Conservation (phyloP, 2,329 filamentous ascomycete genomes). For the Fusarium verticillioides region DNA sequence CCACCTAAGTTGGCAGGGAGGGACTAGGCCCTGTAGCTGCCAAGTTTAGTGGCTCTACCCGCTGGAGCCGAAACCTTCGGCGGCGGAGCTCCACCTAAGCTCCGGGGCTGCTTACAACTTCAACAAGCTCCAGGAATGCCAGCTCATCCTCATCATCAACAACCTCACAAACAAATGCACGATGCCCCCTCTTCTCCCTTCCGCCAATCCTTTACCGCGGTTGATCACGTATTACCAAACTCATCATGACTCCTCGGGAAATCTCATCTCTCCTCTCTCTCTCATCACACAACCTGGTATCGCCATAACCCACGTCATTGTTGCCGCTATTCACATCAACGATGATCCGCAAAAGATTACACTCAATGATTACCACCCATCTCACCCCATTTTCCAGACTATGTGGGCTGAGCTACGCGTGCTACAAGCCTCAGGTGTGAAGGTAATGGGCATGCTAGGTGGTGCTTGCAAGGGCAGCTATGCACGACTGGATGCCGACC, state of each 20-base stretch:
- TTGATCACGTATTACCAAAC: slow-evolving; percentile 67
- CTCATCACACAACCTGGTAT: slow-evolving; percentile 61
- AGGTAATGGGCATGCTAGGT: slow-evolving; percentile 87
- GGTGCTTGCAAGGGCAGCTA: slow-evolving; percentile 84
- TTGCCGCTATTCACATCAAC: slow-evolving; percentile 89
- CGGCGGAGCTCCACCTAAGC: slow-evolving; percentile 17
- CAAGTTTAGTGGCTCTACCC: slow-evolving; percentile 25
- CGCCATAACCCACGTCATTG: slow-evolving; percentile 79
- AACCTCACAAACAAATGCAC: neutral
- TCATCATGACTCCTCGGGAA: slow-evolving; percentile 58
- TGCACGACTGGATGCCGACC: slow-evolving; percentile 63
- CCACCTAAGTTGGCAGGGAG: no score
- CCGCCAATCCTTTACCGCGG: slow-evolving; percentile 53
- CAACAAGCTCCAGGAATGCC: neutral
- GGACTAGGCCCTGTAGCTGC: neutral
- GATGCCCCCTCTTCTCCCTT: slow-evolving; percentile 49
- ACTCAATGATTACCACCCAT: slow-evolving; percentile 81
- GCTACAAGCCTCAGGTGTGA: slow-evolving; percentile 79
- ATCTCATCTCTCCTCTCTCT: slow-evolving; percentile 64
- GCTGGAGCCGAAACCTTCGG: slow-evolving; percentile 4
- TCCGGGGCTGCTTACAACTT: neutral
- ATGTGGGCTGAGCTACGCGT: slow-evolving; percentile 83
- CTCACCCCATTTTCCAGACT: slow-evolving; percentile 72
- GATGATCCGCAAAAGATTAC: slow-evolving; percentile 72
- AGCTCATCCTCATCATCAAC: slow-evolving; percentile 7